A percentile compares a stretch with the other conserved stretches of the same genome.
phyloP scores from a whole-genome alignment of 1,284 basidiomycete genomes.

The Termitomyces sp. region DNA sequence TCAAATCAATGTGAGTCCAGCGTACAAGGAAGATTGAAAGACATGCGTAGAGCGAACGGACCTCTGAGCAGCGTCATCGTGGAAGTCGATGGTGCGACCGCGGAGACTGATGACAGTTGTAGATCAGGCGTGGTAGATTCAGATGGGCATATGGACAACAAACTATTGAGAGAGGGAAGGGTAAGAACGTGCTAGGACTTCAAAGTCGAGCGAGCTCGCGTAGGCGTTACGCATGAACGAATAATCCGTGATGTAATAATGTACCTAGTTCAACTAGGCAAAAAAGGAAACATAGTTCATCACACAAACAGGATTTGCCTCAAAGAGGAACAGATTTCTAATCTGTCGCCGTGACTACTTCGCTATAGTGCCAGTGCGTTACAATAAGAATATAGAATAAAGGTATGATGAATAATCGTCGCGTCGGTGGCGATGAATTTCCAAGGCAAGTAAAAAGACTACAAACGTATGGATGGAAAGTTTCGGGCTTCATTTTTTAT shows the following conservation, averaged over 20 bases:
- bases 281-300: too few species aligned
- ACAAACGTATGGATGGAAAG: too few species aligned
- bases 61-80: conserved; percentile 66
- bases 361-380: conserved; percentile 26
- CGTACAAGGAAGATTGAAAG: background rate
- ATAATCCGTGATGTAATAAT: too few species aligned
- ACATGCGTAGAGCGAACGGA: conserved; percentile 22
- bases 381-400: too few species aligned
- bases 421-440: too few species aligned
- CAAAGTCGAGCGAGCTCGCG: conserved; percentile 57
- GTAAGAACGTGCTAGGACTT: conserved; percentile 50
- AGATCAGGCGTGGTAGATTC: background rate
- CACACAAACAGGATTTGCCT: conserved; percentile 22
- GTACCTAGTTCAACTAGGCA: too few species aligned
- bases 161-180: conserved; percentile 61
- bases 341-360: conserved; percentile 46
- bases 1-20: conserved; percentile 23
- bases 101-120: conserved; percentile 26
- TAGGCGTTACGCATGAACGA: conserved; percentile 68
- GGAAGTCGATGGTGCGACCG: conserved; percentile 62
- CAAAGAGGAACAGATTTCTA: conserved; percentile 24
- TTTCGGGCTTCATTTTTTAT: too few species aligned
- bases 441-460: too few species aligned
- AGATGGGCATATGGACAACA: conserved; percentile 20
- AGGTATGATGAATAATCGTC: too few species aligned